Evolutionary conservation across 495 filamentous ascomycete species (phyloP).

Genomic region (Geoglossum glabrum): DNA sequence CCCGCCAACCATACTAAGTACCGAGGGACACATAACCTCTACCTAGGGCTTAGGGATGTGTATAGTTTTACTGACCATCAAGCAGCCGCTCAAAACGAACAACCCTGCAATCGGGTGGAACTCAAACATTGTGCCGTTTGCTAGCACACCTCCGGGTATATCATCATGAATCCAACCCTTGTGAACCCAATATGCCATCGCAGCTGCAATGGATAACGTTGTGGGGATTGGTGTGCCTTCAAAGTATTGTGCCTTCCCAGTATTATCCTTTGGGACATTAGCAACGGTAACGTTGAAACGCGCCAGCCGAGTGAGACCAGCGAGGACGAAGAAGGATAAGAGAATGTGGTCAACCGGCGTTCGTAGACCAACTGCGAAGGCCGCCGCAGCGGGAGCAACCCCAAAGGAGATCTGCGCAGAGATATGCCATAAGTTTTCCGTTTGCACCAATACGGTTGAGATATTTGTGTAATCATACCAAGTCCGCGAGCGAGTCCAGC

Average conservation of each 20-base stretch:
- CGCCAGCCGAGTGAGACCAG: slow-evolving; percentile 80
- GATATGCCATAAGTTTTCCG: background rate
- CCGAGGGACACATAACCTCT: background rate
- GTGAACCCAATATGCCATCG: slow-evolving; percentile 82
- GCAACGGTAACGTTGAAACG: slow-evolving; percentile 93
- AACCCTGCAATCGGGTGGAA: slow-evolving; percentile 70
- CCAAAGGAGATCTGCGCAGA: slow-evolving; percentile 73
- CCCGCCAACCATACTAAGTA: background rate
- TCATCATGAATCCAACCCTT: slow-evolving; percentile 54
- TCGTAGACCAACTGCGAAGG: slow-evolving; percentile 78
- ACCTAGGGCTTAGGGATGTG: slow-evolving; percentile 88
- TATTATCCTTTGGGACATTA: slow-evolving; percentile 72
- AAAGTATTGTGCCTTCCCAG: slow-evolving; percentile 82
- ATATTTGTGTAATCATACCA: slow-evolving; percentile 34
- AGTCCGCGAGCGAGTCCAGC: slow-evolving; percentile 86
- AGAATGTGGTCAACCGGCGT: slow-evolving; percentile 69
- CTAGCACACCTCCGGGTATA: slow-evolving; percentile 47
- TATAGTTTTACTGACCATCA: slow-evolving; percentile 87
- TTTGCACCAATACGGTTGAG: background rate
- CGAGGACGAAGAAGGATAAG: slow-evolving; percentile 81
- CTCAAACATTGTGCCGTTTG: slow-evolving; percentile 48
- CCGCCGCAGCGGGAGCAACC: slow-evolving; percentile 65
- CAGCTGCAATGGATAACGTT: slow-evolving; percentile 49
- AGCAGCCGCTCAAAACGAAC: slow-evolving; percentile 67
- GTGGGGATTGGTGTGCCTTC: slow-evolving; percentile 95